These are phyloP conservation scores for Flaveria robusta DNA, from an alignment of 129 eudicot genomes.

Conservation along the genomic window DNA sequence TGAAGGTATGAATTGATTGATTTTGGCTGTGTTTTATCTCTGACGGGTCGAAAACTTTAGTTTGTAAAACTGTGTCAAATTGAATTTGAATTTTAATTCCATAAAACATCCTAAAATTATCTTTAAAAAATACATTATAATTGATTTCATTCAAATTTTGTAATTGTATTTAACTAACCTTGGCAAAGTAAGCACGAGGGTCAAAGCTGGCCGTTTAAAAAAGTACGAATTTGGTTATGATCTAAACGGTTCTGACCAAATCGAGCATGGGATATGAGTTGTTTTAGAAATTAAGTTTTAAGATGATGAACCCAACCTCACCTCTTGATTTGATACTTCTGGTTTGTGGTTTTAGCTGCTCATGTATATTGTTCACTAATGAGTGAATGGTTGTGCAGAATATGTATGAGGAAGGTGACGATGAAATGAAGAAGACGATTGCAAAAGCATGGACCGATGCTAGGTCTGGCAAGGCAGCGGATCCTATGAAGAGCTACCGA, in stretches of 20 bases:
- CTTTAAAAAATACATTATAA: not conserved
- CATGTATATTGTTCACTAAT: not conserved
- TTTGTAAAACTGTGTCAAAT: not conserved
- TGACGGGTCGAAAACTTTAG: not conserved
- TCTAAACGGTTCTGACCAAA: not conserved
- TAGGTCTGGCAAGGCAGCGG: constrained; percentile 71
- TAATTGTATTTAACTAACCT: not conserved
- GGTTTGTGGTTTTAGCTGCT: not conserved
- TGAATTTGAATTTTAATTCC: not conserved
- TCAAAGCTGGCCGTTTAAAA: not conserved
- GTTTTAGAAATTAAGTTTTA: not conserved
- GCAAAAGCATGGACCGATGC: constrained; percentile 98
- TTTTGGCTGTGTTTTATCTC: not conserved
- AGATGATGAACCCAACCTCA: not conserved
- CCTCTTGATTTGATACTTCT: not conserved
- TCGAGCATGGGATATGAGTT: not conserved
- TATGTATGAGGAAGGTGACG: constrained; percentile 96
- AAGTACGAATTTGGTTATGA: not conserved
- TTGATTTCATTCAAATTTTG: too few relatives aligned
- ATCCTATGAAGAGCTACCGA: constrained; percentile 52
- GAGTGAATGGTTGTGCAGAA: constrained; percentile 54
- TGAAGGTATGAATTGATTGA: constrained; percentile 58
- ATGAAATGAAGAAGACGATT: constrained; percentile 88
- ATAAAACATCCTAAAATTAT: not conserved
- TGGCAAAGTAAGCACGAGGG: not conserved